Evolutionary conservation across 169 alveolate genomes (phyloP), one percentile per base, ranked within the genome.

Genomic region (Theileria orientalis): DNA sequence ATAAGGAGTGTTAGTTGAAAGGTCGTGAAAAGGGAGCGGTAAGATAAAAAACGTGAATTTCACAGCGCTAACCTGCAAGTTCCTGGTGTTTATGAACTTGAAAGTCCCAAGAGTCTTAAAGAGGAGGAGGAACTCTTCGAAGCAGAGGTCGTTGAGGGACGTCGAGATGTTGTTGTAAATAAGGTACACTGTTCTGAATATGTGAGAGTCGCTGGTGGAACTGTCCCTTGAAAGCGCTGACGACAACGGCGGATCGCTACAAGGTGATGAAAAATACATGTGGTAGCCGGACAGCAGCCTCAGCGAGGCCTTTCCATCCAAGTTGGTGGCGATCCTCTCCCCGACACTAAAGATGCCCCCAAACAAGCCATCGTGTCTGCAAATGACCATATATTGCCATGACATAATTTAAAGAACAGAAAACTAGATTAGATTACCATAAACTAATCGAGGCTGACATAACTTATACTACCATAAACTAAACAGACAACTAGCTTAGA

Each of bases 331-430:
- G n/a, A 59, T 59, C 69, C 25, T 59, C 51, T 59, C 69, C 19
- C 54, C 46, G 23, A 59, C n/a, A 25, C 25, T 41, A 14, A 59
- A 59, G 1, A 59, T 5, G 19, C 25, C 54, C 19, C 25, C 25
- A 41, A 59, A 59, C 25, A 59, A 59, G 7, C 2, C 46, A 59
- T 59, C 14, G 69, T 59, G 69, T 41, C 69, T 59, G 27, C 25
- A 59, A 44, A 16, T 44, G 52, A 44, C 16, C n/a, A 14, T 14
- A 16, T 44, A 44, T 44, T 14, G 16, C 14, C 52, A 44, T 44
- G 16, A 44, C n/a, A n/a, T n/a, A n/a, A n/a, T n/a, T n/a, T n/a
- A n/a, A n/a, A n/a, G n/a, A n/a, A n/a, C n/a, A n/a, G n/a, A n/a
- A n/a, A n/a, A n/a, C n/a, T n/a, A n/a, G n/a, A n/a, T n/a, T n/a